phyloP scores from a whole-genome alignment of 1,139 yeast species.

The Candida glucosophila region DNA sequence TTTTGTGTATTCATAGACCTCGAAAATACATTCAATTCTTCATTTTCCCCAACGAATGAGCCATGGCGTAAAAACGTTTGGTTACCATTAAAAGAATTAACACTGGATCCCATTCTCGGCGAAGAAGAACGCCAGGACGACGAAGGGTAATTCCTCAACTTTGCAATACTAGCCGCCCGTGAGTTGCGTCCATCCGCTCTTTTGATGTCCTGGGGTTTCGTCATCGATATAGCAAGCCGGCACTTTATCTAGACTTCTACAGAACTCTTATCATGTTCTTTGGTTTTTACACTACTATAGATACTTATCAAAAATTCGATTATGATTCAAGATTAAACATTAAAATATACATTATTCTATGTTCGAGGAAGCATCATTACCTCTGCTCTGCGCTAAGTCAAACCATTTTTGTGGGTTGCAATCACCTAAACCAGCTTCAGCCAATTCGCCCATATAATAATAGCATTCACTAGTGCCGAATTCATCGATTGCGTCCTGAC shows the following conservation, averaged over 20 bases:
- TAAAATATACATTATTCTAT: neutral
- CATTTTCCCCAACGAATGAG: constrained; percentile 6
- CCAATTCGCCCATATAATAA: constrained; percentile 74
- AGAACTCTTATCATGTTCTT: no score
- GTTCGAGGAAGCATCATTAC: constrained; percentile 11
- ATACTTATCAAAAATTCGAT: no score
- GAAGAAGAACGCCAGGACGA: constrained; percentile 20
- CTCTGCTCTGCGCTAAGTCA: constrained; percentile 16
- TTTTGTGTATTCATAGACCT: constrained; percentile 9
- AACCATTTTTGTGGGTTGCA: constrained; percentile 18
- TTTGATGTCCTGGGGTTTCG: constrained; percentile 15
- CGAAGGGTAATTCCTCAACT: constrained; percentile 22
- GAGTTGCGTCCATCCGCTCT: constrained; percentile 4
- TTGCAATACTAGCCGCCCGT: constrained; percentile 27
- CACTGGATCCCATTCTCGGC: constrained; percentile 14
- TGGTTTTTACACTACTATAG: no score
- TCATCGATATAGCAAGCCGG: no score
- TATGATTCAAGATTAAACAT: neutral
- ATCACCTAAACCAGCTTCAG: constrained; percentile 73
- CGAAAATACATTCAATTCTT: no score
- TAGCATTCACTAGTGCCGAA: constrained; percentile 70
- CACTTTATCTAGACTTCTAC: no score
- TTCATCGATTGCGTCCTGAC: constrained; percentile 74
- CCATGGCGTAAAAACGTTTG: constrained; percentile 15
- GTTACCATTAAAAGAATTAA: constrained; percentile 18